phyloP scores from a whole-genome alignment of 768 basidiomycete genomes.

The Mrakia hoshinonis region DNA sequence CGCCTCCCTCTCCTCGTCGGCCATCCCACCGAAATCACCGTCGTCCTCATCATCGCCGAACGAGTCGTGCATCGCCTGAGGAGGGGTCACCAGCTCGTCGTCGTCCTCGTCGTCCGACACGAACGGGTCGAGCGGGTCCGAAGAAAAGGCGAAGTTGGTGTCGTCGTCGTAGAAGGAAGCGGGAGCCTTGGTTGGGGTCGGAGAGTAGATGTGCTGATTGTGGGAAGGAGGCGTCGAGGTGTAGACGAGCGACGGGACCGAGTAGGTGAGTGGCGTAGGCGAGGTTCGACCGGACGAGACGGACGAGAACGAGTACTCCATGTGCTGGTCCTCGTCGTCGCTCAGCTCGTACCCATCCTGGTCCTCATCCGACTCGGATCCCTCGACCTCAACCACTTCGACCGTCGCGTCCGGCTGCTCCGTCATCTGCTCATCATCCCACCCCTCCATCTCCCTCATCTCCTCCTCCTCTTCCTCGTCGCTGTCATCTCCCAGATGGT shows the following conservation, averaged over 20 bases:
- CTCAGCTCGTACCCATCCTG: neutral
- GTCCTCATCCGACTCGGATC: neutral
- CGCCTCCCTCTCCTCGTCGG: conserved; percentile 4
- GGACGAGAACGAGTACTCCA: neutral
- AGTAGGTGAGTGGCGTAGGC: neutral
- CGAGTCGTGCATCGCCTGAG: neutral
- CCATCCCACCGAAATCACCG: neutral
- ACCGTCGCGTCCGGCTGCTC: neutral
- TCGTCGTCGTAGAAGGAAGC: neutral
- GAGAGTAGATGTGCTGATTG: neutral
- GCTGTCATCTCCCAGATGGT: neutral
- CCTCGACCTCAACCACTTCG: neutral
- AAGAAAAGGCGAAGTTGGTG: neutral
- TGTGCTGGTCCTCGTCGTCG: neutral
- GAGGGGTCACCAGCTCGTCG: conserved; percentile 5
- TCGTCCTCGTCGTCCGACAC: conserved; percentile 5
- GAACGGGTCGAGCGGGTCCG: neutral
- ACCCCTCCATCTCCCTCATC: neutral
- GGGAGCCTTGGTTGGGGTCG: neutral
- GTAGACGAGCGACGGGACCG: neutral
- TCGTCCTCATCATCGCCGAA: neutral
- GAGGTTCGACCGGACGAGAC: neutral
- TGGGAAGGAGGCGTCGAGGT: neutral
- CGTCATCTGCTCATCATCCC: neutral
- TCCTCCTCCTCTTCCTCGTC: neutral